Conservation (phyloP, 1,139 yeast species). For the Blastobotrys niveus region DNA sequence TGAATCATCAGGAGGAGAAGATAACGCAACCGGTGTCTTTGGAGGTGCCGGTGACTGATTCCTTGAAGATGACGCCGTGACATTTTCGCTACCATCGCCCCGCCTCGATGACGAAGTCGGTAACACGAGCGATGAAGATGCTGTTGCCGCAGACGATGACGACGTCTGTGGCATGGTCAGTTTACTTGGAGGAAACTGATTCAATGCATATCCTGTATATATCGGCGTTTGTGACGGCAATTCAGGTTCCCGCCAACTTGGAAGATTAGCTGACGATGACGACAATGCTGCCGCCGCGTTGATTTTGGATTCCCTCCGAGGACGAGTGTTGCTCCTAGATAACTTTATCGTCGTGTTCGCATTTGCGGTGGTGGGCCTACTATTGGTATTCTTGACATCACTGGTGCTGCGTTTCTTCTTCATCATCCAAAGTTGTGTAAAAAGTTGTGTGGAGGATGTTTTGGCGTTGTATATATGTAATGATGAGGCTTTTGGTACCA, state of each 20-base stretch:
- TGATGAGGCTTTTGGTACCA: too few relatives aligned
- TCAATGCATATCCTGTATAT: constrained; percentile 64
- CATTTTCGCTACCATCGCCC: too few relatives aligned
- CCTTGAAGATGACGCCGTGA: too few relatives aligned
- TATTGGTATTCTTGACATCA: background rate
- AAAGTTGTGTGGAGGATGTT: too few relatives aligned
- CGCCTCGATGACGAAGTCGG: background rate
- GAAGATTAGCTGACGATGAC: background rate
- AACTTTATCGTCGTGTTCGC: background rate
- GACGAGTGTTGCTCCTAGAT: too few relatives aligned
- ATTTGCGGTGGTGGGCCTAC: background rate
- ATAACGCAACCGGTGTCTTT: background rate
- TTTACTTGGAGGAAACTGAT: constrained; percentile 52
- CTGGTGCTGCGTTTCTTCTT: too few relatives aligned
- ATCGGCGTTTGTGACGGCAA: constrained; percentile 47
- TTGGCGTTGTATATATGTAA: too few relatives aligned
- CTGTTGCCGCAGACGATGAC: background rate
- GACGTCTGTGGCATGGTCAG: constrained; percentile 28
- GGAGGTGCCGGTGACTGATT: background rate
- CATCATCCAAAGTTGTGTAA: too few relatives aligned
- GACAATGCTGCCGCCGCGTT: too few relatives aligned
- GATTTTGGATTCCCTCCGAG: too few relatives aligned
- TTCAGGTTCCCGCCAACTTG: constrained; percentile 51
- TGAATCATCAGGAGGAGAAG: constrained; percentile 2
- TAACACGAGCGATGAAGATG: background rate